phyloP scores from a whole-genome alignment of 768 basidiomycete genomes.

The Infundibulicybe gibba region DNA sequence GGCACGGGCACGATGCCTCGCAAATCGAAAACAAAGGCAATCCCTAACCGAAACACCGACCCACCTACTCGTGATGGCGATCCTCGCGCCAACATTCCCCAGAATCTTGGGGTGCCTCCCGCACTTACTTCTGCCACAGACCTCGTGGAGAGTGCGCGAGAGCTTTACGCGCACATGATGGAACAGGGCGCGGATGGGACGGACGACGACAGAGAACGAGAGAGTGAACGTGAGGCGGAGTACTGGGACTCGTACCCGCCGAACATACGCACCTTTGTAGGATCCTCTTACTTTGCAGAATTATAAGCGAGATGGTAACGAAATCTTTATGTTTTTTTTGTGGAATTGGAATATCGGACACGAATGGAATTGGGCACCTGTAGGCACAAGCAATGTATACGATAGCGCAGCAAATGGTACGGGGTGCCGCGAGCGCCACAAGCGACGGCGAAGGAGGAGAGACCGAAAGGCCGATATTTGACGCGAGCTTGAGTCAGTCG shows the following conservation, averaged over 20 bases:
- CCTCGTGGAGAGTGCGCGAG: not conserved
- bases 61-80: too few species aligned
- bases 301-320: not conserved
- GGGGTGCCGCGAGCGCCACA: too few species aligned
- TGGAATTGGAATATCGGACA: not conserved
- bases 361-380: too few species aligned
- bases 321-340: not conserved
- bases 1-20: too few species aligned
- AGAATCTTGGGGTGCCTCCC: too few species aligned
- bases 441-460: too few species aligned
- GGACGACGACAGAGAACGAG: too few species aligned
- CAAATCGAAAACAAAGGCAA: too few species aligned
- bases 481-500: not conserved
- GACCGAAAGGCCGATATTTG: not conserved
- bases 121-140: too few species aligned
- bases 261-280: not conserved
- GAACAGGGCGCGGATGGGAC: not conserved
- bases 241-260: not conserved
- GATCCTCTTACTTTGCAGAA: not conserved
- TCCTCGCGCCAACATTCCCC: too few species aligned
- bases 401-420: not conserved
- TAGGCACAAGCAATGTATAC: not conserved
- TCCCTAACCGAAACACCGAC: too few species aligned
- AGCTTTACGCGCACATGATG: not conserved
- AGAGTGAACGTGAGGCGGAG: not conserved